phyloP scores from a whole-genome alignment of 2,329 filamentous ascomycete genomes.

The Colletotrichum abscissum region DNA sequence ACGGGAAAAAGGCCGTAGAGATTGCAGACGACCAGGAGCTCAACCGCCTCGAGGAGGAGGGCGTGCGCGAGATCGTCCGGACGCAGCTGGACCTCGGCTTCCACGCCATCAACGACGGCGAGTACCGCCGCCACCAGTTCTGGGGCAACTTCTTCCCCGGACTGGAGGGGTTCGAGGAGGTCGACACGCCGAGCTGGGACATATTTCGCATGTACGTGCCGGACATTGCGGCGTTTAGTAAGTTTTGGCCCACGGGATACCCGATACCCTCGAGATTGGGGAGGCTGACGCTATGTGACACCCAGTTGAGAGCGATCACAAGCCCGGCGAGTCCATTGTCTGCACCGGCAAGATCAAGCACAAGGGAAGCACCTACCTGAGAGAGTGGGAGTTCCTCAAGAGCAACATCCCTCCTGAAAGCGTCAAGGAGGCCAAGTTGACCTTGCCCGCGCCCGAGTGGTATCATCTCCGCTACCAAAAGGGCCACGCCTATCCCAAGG shows the following conservation, averaged over 20 bases:
- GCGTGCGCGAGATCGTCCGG: slow-evolving; percentile 75
- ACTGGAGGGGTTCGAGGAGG: slow-evolving; percentile 54
- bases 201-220: slow-evolving; percentile 52
- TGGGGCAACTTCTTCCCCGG: slow-evolving; percentile 50
- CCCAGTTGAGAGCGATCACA: slow-evolving; percentile 55
- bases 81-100: slow-evolving; percentile 76
- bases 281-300: not conserved
- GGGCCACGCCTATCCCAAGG: slow-evolving; percentile 65
- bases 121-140: slow-evolving; percentile 62
- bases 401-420: slow-evolving; percentile 66
- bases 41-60: slow-evolving; percentile 70
- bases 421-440: slow-evolving; percentile 74
- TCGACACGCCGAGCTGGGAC: slow-evolving; percentile 44
- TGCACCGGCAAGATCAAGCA: slow-evolving; percentile 60
- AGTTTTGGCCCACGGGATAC: not conserved
- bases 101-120: slow-evolving; percentile 76
- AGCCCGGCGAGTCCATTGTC: slow-evolving; percentile 57
- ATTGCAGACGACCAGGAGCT: slow-evolving; percentile 62
- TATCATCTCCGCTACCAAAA: slow-evolving; percentile 72
- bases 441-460: slow-evolving; percentile 71
- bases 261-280: too few relatives aligned
- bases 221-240: slow-evolving; percentile 54
- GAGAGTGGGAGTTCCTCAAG: slow-evolving; percentile 55
- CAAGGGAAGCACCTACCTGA: slow-evolving; percentile 54
- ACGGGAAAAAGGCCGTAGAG: slow-evolving; percentile 41